These are phyloP conservation scores for Cladosporium colombiae DNA, from an alignment of 2,329 filamentous ascomycete genomes.

Conservation along the genomic window DNA sequence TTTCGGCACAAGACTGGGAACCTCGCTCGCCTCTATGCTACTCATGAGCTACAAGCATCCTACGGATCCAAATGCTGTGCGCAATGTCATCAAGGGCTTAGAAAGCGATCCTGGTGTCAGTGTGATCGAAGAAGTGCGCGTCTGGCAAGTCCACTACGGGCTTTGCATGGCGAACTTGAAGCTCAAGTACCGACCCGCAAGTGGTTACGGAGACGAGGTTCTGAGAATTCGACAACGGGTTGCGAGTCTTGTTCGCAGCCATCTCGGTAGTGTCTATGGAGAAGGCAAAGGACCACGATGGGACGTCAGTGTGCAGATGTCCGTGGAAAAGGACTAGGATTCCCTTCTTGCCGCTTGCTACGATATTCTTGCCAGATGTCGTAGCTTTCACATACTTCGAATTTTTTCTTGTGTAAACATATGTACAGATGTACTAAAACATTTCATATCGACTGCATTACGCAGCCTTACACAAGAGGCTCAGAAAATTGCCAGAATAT, in stretches of 20 bases:
- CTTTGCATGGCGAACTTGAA: constrained; percentile 94
- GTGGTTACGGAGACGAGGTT: constrained; percentile 65
- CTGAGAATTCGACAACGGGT: constrained; percentile 74
- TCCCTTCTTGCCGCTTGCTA: not conserved
- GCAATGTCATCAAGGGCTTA: constrained; percentile 80
- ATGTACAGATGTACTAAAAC: constrained; percentile 3
- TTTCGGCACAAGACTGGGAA: constrained; percentile 78
- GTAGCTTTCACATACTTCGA: constrained; percentile 1
- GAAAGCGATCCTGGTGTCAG: constrained; percentile 75
- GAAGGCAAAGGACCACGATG: constrained; percentile 76
- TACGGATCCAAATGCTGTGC: constrained; percentile 52
- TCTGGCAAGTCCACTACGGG: constrained; percentile 98
- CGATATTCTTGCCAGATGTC: not conserved
- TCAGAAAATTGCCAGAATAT: constrained; percentile 27
- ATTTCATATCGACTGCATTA: not conserved
- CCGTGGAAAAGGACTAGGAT: constrained; percentile 48
- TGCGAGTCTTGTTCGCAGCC: constrained; percentile 75
- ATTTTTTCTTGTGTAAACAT: constrained; percentile 9
- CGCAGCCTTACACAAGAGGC: not conserved
- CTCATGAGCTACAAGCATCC: constrained; percentile 79
- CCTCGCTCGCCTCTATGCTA: constrained; percentile 87
- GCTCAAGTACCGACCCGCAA: constrained; percentile 63
- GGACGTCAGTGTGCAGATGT: constrained; percentile 89
- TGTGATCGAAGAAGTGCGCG: constrained; percentile 83
- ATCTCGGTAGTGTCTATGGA: constrained; percentile 85